Evolutionary conservation across 441 rosid species (phyloP), one percentile per base, ranked within the genome.

Genomic region (Melastoma candidum): DNA sequence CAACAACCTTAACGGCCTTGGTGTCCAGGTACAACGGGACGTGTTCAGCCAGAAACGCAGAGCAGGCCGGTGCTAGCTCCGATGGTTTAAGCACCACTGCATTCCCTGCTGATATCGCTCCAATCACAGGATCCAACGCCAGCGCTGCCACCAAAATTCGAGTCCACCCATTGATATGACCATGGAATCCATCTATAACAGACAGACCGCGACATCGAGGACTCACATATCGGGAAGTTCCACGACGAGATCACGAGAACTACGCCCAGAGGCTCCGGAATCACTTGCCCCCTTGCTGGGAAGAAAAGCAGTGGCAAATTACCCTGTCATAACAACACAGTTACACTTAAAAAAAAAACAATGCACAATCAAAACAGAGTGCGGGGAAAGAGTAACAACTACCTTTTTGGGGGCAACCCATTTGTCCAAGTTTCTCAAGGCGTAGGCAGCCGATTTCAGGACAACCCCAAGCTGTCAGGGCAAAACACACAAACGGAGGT

Each of bases 21-120:
- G 44, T 12, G 58, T 90, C 97, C 61, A 87, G 67, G 70, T 90
- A 87, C 47, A 48, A 63, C 1, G 90, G 92, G 36, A 90, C 68
- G 48, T 63, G 63, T 52, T 77, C 44, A 22, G 68, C 70, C 0
- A 90, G 77, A 58, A 90, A 80, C 41, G 82, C 75, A 44, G 83
- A 75, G 62, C 77, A 77, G 2, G 69, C 68, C 17, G 86, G 86
- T 11, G 95, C 74, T 26, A 84, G n/a, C 26, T 90, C 96, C 46
- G 96, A 84, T 32, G 95, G 75, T 69, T 90, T 90, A 44, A 90
- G 60, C n/a, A 83, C 32, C 49, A 71, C 96, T 3, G 95, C 54
- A 71, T 90, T 90, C 45, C 96, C 97, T 12, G 96, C 96, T 46
- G 92, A 68, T 58, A 90, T 79, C 63, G 97, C 97, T 58, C 90